Conservation (phyloP, 495 filamentous ascomycete genomes). For the Viridothelium virens region DNA sequence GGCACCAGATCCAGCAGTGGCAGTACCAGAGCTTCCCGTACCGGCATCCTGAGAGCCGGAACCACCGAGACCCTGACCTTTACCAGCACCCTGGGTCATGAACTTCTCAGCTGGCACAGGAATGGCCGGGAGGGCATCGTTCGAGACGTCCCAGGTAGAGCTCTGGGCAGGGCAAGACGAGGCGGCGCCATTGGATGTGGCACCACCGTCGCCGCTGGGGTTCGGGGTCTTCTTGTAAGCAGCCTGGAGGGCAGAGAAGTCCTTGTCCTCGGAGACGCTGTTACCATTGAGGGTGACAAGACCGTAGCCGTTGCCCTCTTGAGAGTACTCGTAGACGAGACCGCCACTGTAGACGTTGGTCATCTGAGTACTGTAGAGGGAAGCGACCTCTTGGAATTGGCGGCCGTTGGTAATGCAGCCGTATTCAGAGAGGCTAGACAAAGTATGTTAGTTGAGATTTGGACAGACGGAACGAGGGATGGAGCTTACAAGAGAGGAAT, state of each 20-base stretch:
- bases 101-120: conserved; percentile 59
- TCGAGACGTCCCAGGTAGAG: conserved; percentile 63
- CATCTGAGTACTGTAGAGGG: conserved; percentile 81
- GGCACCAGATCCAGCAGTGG: conserved; percentile 54
- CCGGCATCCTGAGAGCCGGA: conserved; percentile 64
- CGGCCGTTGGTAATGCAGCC: conserved; percentile 79
- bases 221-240: conserved; percentile 55
- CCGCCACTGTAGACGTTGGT: conserved; percentile 89
- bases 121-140: conserved; percentile 63
- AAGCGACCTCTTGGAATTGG: conserved; percentile 67
- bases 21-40: conserved; percentile 52
- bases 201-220: conserved; percentile 70
- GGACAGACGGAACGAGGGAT: not conserved
- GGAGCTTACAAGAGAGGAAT: conserved; percentile 69
- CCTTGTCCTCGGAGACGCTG: conserved; percentile 48
- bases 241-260: conserved; percentile 59
- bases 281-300: conserved; percentile 60
- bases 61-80: conserved; percentile 62
- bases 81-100: conserved; percentile 66
- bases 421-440: conserved; percentile 75
- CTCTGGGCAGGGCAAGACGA: conserved; percentile 62
- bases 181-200: conserved; percentile 57
- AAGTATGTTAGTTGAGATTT: not conserved
- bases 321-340: conserved; percentile 88
- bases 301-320: conserved; percentile 70